Percentiles rank a stretch among this genome's conserved stretches.
phyloP scores from a whole-genome alignment of 1,139 yeast species.

The Pichia terricola region DNA sequence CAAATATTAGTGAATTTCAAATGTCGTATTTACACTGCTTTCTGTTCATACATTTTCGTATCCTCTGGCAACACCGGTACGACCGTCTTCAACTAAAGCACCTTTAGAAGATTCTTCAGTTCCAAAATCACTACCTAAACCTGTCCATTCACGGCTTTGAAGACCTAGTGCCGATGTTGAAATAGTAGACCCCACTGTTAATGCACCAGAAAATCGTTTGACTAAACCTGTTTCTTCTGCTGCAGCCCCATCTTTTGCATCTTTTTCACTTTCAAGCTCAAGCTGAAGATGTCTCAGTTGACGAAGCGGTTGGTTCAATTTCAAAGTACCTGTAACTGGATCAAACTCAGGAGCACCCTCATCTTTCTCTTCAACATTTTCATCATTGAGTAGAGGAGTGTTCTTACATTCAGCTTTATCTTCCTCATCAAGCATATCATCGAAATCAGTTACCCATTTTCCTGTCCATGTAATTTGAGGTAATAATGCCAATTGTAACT shows the following conservation, averaged over 20 bases:
- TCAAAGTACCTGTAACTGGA: conserved; percentile 76
- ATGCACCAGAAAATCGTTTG: conserved; percentile 47
- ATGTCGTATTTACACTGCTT: no score
- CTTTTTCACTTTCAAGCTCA: conserved; percentile 16
- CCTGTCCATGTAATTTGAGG: conserved; percentile 84
- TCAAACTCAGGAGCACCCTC: conserved; percentile 78
- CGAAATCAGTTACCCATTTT: conserved; percentile 80
- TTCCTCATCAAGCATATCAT: conserved; percentile 32
- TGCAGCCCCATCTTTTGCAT: conserved; percentile 10
- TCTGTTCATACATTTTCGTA: conserved; percentile 31
- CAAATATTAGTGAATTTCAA: no score
- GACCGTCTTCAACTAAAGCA: conserved; percentile 72
- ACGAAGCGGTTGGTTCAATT: conserved; percentile 66
- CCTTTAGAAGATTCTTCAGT: conserved; percentile 38
- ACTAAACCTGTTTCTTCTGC: conserved; percentile 32
- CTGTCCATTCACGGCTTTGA: conserved; percentile 76
- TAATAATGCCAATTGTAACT: conserved; percentile 67
- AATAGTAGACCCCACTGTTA: conserved; percentile 65
- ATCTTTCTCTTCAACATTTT: conserved; percentile 36
- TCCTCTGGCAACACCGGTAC: conserved; percentile 83
- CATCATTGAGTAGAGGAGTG: conserved; percentile 12
- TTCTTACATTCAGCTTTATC: conserved; percentile 25
- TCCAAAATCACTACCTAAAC: conserved; percentile 76
- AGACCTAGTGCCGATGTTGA: conserved; percentile 81
- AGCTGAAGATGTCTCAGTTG: conserved; percentile 57